Evolutionary conservation across 495 filamentous ascomycete genomes (phyloP), one percentile per base, ranked within the genome.

Genomic region (Aspergillus taichungensis): DNA sequence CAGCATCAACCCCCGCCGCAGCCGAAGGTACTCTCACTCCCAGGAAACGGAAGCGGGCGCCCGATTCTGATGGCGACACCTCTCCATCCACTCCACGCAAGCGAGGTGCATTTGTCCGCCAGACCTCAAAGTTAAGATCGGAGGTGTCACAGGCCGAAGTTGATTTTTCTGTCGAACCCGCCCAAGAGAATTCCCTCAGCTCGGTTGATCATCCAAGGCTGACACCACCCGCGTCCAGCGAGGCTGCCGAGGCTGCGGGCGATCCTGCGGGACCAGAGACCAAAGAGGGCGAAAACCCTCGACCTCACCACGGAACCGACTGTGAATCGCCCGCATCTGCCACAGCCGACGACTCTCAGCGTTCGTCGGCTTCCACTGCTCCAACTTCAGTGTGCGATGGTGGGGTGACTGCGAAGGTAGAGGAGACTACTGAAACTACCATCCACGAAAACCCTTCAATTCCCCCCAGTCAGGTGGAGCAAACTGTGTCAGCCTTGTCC

Each of bases 41-140:
- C 30, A 64, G 56, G 36, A 78, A 77, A 54, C 72, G 74, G 41
- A 68, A 72, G 42, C 57, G 58, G 6, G 64, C 54, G 8, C 53
- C 57, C 0, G 64, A 64, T 2, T 38, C 53, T n/a, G 71, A 75
- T 6, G 60, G 54, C 6, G 68, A 66, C 6, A 60, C 49, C 14
- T 53, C 61, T 0, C 51, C 54, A 10, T 62, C 57, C 6, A 68
- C 64, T 6, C 66, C 69, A 10, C 58, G 54, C 18, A 73, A 70
- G 43, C 46, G 62, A 14, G 42, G 50, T 18, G 69, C 68, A 34
- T 71, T 70, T 45, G 55, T 59, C 24, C 61, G 52, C 6, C 66
- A 64, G 36, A 54, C 44, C 11, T 73, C 69, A 3, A 73, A 71
- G 27, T 30, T 71, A 31, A 56, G 66, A 34, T 62, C 69, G 43